Percentiles rank a stretch among this genome's conserved stretches.
These are phyloP conservation scores for Meyerozyma elateridarum DNA, from an alignment of 1,139 yeast genomes.

Conservation along the genomic window DNA sequence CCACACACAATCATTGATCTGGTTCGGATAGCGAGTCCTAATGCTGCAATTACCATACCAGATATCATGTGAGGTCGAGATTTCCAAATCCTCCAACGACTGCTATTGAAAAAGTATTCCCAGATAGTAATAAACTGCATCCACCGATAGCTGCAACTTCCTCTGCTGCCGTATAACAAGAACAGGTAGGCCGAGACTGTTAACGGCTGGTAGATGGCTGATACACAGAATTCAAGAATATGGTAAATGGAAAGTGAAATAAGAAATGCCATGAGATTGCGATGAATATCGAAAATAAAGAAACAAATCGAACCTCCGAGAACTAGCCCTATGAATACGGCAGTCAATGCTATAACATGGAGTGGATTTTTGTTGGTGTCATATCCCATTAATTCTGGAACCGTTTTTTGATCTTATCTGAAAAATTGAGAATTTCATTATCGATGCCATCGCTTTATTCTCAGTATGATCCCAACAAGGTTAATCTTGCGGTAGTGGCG, in stretches of 20 bases:
- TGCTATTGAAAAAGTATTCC: conserved; percentile 19
- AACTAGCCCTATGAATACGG: conserved; percentile 19
- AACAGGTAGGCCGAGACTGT: conserved; percentile 27
- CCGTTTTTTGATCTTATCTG: neutral
- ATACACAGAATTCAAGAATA: conserved; percentile 26
- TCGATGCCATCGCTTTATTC: conserved; percentile 3
- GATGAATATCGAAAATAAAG: conserved; percentile 2
- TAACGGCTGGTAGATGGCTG: conserved; percentile 24
- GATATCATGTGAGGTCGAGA: conserved; percentile 1
- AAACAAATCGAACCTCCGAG: conserved; percentile 11
- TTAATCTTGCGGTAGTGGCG: conserved; percentile 29
- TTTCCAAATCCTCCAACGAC: conserved; percentile 2
- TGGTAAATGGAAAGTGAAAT: conserved; percentile 23
- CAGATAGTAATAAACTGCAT: conserved; percentile 24
- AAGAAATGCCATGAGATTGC: conserved; percentile 18
- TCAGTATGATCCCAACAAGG: conserved; percentile 24
- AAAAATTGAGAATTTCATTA: neutral
- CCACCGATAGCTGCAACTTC: conserved; percentile 29
- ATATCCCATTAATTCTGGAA: conserved; percentile 7
- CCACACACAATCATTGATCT: conserved; percentile 35
- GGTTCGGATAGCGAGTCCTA: conserved; percentile 25
- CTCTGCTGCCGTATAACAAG: conserved; percentile 33
- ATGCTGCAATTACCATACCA: conserved; percentile 15
- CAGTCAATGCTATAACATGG: conserved; percentile 19
- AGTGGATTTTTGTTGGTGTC: conserved; percentile 18